A percentile compares a stretch with the other conserved stretches of the same genome.
phyloP scores from a whole-genome alignment of 805 yeast genomes.

The Candida oleophila region DNA sequence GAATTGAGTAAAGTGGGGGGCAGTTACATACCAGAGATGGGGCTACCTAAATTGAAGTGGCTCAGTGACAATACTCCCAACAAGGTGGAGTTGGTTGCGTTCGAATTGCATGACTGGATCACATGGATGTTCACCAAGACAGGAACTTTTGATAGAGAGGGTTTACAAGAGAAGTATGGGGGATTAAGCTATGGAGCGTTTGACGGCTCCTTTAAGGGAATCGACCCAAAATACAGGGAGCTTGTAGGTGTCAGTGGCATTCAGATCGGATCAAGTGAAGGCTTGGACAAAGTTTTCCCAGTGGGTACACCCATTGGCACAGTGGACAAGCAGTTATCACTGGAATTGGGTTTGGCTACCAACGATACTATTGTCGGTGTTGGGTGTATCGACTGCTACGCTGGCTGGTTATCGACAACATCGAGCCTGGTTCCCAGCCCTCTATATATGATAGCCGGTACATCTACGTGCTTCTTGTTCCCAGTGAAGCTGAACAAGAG shows the following conservation, averaged over 20 bases:
- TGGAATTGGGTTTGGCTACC: not conserved
- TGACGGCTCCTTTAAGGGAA: conserved; percentile 61
- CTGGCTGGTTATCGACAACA: conserved; percentile 47
- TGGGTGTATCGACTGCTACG: conserved; percentile 62
- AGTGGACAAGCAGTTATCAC: conserved; percentile 14
- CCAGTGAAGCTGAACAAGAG: conserved; percentile 17
- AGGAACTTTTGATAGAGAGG: conserved; percentile 13
- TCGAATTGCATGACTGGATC: conserved; percentile 54
- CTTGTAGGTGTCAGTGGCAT: conserved; percentile 16
- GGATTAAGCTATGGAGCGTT: conserved; percentile 15
- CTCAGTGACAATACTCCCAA: conserved; percentile 24
- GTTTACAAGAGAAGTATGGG: not conserved
- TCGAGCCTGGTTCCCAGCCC: conserved; percentile 16
- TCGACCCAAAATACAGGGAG: conserved; percentile 32
- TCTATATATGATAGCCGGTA: conserved; percentile 55
- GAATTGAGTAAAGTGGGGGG: conserved; percentile 38
- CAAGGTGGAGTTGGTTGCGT: conserved; percentile 28
- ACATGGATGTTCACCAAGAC: conserved; percentile 5
- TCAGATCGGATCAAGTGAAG: conserved; percentile 11
- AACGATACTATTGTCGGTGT: conserved; percentile 25
- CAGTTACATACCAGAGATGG: conserved; percentile 55
- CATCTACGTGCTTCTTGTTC: conserved; percentile 55
- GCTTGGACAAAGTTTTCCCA: not conserved
- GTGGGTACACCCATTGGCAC: conserved; percentile 21
- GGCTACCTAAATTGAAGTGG: conserved; percentile 49